Evolutionary conservation across 2,329 filamentous ascomycete genomes (phyloP).

Genomic region (Fusarium sp.): DNA sequence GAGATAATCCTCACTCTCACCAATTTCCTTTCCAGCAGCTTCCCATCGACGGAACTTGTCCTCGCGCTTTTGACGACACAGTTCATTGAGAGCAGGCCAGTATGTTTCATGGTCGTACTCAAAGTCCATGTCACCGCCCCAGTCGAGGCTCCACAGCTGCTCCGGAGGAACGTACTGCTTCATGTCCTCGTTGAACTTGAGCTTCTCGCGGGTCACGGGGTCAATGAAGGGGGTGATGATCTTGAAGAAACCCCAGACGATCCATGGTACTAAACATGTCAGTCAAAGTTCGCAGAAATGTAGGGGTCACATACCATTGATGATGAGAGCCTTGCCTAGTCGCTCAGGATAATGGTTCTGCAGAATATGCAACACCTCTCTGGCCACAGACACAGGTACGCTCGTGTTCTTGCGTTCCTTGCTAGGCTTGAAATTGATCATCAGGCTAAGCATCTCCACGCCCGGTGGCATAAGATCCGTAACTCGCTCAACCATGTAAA

Average conservation of each 20-base stretch:
- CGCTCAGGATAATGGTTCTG: constrained; percentile 97
- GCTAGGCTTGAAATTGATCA: constrained; percentile 91
- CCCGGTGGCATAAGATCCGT: constrained; percentile 88
- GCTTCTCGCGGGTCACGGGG: constrained; percentile 90
- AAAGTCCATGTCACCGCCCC: constrained; percentile 83
- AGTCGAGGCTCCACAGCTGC: constrained; percentile 83
- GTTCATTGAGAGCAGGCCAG: constrained; percentile 84
- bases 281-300: background rate
- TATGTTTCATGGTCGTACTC: constrained; percentile 89
- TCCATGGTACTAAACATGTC: constrained; percentile 77
- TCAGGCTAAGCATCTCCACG: constrained; percentile 85
- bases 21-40: constrained; percentile 80
- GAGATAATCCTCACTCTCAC: constrained; percentile 90
- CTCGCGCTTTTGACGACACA: constrained; percentile 74
- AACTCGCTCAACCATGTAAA: constrained; percentile 93
- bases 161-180: constrained; percentile 80
- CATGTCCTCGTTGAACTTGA: constrained; percentile 97
- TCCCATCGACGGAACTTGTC: constrained; percentile 78
- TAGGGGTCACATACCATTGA: constrained; percentile 71
- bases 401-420: constrained; percentile 77
- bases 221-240: constrained; percentile 97
- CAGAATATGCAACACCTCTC: constrained; percentile 88
- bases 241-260: constrained; percentile 95
- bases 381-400: constrained; percentile 79
- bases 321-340: constrained; percentile 86